Base-by-base conservation (phyloP, 257 asterid species). In the Osmanthus fragrans region DNA sequence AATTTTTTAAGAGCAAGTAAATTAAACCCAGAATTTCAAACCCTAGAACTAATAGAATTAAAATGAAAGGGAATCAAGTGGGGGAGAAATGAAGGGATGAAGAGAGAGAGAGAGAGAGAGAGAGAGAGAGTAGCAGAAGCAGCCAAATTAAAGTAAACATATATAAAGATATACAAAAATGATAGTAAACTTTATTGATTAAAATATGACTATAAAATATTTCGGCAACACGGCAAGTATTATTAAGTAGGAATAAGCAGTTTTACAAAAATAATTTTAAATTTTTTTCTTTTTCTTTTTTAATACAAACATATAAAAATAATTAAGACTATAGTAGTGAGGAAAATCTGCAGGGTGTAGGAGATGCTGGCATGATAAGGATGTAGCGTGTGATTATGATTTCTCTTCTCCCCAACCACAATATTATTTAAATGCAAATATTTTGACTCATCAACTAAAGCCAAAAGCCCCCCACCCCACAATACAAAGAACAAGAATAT, bases 21-120 rank as follows among this genome's bases (percentile, higher is more conserved):
- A 64, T 78, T 64, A 30, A 63, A 64, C 37, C 74, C 68, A 80
- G 76, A 71, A 79, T 47, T 81, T 79, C 72, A 81, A 86, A 74
- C 84, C 87, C 86, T 81, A 84, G 83, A 71, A 39, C 60, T 40
- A 69, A 78, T 72, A 83, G 84, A 80, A 58, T 21, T 58, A n/a
- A 58, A 84, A 82, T 71, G n/a, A 79, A 77, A 79, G 79, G 60
- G 75, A 73, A 83, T 77, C 70, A 63, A 86, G 71, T 78, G 76
- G 82, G 42, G 49, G 77, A 64, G 78, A 79, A 76, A 70, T 73
- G 36, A 40, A 73, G 58, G 79, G 40, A 77, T 29, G 60, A 72
- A 27, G 73, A 70, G 25, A 33, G 71, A 30, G 79, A 12, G 34
- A 33, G 51, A 30, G 79, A 12, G 34, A 33, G 51, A 65, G 13